phyloP scores from a whole-genome alignment of 108 stramenopile genomes.

The Discostella stelligeroides region DNA sequence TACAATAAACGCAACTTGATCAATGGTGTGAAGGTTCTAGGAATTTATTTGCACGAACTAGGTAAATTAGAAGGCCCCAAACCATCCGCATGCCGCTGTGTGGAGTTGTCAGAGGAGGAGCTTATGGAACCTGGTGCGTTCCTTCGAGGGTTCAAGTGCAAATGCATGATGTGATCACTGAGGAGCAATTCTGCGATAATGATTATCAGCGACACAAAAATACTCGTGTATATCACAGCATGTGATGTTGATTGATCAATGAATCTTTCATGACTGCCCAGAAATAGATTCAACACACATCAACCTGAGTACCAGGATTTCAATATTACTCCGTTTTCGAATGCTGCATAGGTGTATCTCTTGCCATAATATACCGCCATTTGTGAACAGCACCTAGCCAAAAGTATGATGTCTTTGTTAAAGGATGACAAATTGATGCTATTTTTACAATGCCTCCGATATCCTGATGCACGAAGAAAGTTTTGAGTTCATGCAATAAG shows the following conservation, averaged over 20 bases:
- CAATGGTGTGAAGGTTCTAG: conserved; percentile 80
- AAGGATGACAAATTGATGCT: conserved; percentile 16
- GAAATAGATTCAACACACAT: too few relatives aligned
- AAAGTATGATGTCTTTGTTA: conserved; percentile 22
- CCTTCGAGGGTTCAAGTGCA: conserved; percentile 78
- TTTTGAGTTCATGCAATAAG: neutral
- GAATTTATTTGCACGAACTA: conserved; percentile 75
- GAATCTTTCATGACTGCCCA: too few relatives aligned
- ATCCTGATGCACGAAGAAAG: conserved; percentile 18
- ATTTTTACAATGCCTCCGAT: conserved; percentile 27
- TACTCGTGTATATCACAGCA: too few relatives aligned
- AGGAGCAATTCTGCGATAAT: too few relatives aligned
- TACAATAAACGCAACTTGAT: conserved; percentile 73
- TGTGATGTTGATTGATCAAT: too few relatives aligned
- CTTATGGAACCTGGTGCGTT: conserved; percentile 75
- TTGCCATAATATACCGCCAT: conserved; percentile 27
- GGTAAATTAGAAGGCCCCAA: conserved; percentile 77
- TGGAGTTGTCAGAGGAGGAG: conserved; percentile 71
- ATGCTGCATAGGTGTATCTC: conserved; percentile 16
- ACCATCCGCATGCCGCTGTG: conserved; percentile 72
- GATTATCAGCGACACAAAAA: too few relatives aligned
- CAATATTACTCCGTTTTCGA: conserved; percentile 5
- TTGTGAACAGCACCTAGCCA: conserved; percentile 34
- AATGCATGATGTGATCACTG: conserved; percentile 81
- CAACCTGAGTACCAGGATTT: too few relatives aligned